phyloP scores from a whole-genome alignment of 1,284 basidiomycete species.

The Sporisorium exsertum region DNA sequence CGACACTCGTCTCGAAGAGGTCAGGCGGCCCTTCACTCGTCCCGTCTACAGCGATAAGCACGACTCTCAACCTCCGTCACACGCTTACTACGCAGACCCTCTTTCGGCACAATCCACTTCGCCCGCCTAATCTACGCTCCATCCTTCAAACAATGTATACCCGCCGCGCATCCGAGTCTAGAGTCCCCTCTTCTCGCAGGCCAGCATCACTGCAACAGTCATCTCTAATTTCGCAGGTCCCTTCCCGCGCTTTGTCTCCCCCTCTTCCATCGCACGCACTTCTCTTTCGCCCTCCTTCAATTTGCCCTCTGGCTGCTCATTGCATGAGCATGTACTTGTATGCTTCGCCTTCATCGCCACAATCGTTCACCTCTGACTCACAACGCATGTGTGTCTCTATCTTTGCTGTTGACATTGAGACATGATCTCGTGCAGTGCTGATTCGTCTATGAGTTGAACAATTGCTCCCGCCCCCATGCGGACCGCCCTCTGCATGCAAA shows the following conservation, averaged over 20 bases:
- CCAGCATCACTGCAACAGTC: constrained; percentile 14
- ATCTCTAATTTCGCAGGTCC: constrained; percentile 29
- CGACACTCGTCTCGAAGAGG: constrained; percentile 48
- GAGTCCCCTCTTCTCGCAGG: background rate
- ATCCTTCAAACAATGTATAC: constrained; percentile 11
- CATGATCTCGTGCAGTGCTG: background rate
- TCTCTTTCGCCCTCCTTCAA: background rate
- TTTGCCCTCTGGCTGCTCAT: background rate
- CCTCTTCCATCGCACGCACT: background rate
- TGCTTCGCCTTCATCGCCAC: constrained; percentile 1
- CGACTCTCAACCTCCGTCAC: background rate
- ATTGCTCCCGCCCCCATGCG: background rate
- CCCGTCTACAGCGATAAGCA: constrained; percentile 11
- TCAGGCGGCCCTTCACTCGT: constrained; percentile 45
- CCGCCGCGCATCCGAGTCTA: constrained; percentile 1
- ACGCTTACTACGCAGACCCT: background rate
- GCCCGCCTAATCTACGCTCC: constrained; percentile 1
- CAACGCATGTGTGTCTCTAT: background rate
- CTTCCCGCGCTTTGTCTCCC: background rate
- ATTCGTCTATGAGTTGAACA: background rate
- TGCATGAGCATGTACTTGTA: constrained; percentile 14
- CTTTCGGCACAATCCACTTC: constrained; percentile 5
- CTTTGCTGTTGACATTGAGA: background rate
- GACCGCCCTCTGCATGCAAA: background rate
- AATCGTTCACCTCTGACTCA: background rate